A percentile compares a stretch with the other conserved stretches of the same genome.
Conservation (phyloP, 164 flowering plant genomes). For the Magnolia sinica region DNA sequence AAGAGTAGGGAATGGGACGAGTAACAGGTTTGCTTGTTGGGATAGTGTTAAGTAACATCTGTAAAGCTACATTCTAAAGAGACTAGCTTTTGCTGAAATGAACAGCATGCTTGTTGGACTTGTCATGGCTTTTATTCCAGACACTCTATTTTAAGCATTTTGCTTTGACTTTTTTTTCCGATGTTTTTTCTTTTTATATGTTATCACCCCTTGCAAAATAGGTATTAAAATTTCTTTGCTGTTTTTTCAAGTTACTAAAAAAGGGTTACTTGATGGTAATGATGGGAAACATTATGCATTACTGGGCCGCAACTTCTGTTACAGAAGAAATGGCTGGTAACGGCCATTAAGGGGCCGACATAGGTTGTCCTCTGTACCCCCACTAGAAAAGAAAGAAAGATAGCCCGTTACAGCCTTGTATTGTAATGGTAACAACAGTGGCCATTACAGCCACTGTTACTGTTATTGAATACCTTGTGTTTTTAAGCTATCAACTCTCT, state of each 20-base stretch:
- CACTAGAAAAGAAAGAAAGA: neutral
- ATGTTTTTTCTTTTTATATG: neutral
- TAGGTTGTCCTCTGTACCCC: neutral
- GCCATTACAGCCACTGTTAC: neutral
- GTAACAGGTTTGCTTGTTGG: conserved; percentile 27
- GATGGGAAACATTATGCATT: no score
- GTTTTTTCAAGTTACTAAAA: no score
- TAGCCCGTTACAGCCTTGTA: no score
- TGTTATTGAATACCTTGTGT: neutral
- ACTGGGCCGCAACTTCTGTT: no score
- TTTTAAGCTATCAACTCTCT: neutral
- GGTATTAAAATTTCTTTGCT: no score
- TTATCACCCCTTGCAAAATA: neutral
- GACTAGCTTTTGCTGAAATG: conserved; percentile 21
- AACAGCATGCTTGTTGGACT: no score
- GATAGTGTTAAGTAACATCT: conserved; percentile 25
- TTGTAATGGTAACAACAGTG: neutral
- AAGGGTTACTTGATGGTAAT: no score
- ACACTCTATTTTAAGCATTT: no score
- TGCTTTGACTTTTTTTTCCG: no score
- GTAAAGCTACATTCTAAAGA: conserved; percentile 54
- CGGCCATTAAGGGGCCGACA: neutral
- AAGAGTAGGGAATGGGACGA: conserved; percentile 26
- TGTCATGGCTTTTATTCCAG: no score
- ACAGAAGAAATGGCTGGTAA: no score